Base-by-base conservation (phyloP, 1,139 yeast species). In the Starmera stellimalicola region DNA sequence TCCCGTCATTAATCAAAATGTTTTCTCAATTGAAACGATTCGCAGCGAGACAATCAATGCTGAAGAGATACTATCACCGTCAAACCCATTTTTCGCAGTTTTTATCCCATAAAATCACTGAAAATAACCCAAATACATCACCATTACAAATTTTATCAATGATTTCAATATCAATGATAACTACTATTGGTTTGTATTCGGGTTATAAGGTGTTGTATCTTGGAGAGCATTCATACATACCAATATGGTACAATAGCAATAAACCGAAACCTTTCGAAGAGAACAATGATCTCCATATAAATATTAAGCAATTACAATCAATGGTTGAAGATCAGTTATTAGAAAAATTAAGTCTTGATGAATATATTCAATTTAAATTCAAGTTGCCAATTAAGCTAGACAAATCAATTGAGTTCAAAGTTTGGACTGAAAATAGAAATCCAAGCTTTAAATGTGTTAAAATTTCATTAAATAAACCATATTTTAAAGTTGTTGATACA, bases 241-340 rank as follows among this genome's bases (percentile, higher is more conserved):
- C 52, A 2, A 14, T 41, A 6, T 47, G 48, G 37, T 24, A 45
- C 6, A 45, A 46, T 8, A 36, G 33, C 16, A 24, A 39, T 1
- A 44, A 39, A 31, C 30, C 42, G 14, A 16, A 27, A 6, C 39
- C 44, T 2, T 23, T 23, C 2, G 12, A 16, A 3, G 33, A 38
- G 11, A 41, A 38, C 12, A 6, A 22, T n/a, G 14, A 22, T 22
- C 25, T n/a, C 12, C 25, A 22, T 14, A 34, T 45, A 8, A 48
- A 44, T 24, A 27, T 37, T 7, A 34, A 39, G 25, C 31, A 36
- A 19, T 37, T 48, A 4, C 39, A 39, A 23, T 15, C 26, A 15
- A 40, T 40, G 8, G 46, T 44, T 4, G 42, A 44, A 18, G 49
- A 44, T n/a, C 50, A 44, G 32, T 28, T 48, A 24, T 30, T 48